Percentiles rank a stretch among this genome's conserved stretches.
Evolutionary conservation across 352 stramenopile genomes (phyloP).

Genomic region (Hyaloperonospora brassicae): DNA sequence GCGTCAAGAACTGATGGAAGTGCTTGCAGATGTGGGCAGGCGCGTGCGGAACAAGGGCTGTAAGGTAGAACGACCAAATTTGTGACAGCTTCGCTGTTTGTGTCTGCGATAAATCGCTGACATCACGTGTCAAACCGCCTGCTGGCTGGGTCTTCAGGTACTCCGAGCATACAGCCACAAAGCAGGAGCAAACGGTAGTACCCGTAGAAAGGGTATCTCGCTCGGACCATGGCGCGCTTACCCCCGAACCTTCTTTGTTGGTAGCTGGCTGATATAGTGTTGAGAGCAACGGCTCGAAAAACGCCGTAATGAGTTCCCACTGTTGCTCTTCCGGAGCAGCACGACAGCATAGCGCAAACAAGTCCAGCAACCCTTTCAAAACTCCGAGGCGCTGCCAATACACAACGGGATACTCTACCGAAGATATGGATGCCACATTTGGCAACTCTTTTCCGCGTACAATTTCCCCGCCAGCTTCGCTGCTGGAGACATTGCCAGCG

Average conservation of each 20-base stretch:
- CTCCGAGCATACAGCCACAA: slow-evolving; percentile 66
- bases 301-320: slow-evolving; percentile 56
- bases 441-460: slow-evolving; percentile 10
- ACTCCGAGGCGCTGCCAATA: slow-evolving; percentile 68
- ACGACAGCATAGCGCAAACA: slow-evolving; percentile 66
- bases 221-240: slow-evolving; percentile 62
- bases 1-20: slow-evolving; percentile 74
- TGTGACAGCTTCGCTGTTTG: slow-evolving; percentile 51
- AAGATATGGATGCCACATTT: slow-evolving; percentile 7
- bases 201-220: slow-evolving; percentile 66
- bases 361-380: slow-evolving; percentile 68
- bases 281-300: slow-evolving; percentile 74
- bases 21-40: slow-evolving; percentile 73
- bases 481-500: slow-evolving; percentile 5
- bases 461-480: slow-evolving; percentile 5
- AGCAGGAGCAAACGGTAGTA: slow-evolving; percentile 70
- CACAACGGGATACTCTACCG: slow-evolving; percentile 37
- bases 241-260: slow-evolving; percentile 57
- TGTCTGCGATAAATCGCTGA: slow-evolving; percentile 16
- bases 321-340: slow-evolving; percentile 48
- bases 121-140: slow-evolving; percentile 3
- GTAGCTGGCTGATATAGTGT: slow-evolving; percentile 73
- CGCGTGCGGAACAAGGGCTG: slow-evolving; percentile 61
- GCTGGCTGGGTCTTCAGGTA: slow-evolving; percentile 39
- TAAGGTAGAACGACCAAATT: slow-evolving; percentile 77